These are phyloP conservation scores for Vaccinium myrtillus DNA, from an alignment of 148 eudicot species.

Conservation along the genomic window DNA sequence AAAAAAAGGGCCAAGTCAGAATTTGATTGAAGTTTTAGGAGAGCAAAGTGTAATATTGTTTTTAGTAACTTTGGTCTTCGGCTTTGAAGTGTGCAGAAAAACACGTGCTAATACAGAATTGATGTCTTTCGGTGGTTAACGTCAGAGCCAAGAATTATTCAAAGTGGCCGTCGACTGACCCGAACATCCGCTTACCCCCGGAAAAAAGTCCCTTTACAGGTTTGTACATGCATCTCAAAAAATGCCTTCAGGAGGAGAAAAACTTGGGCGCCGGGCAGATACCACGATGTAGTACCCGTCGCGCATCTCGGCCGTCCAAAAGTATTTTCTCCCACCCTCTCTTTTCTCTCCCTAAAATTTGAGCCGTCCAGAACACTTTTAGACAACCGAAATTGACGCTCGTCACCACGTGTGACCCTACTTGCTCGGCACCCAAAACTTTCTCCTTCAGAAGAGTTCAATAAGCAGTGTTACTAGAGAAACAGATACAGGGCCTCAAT, in stretches of 20 bases:
- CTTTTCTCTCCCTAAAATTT: too few relatives aligned
- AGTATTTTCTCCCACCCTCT: too few relatives aligned
- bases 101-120: neutral
- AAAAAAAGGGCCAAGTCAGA: neutral
- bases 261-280: too few relatives aligned
- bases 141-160: too few relatives aligned
- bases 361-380: too few relatives aligned
- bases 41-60: neutral
- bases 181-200: neutral
- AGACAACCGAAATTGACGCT: too few relatives aligned
- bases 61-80: neutral
- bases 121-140: too few relatives aligned
- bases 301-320: too few relatives aligned
- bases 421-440: too few relatives aligned
- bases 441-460: neutral
- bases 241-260: neutral
- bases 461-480: neutral
- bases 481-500: neutral
- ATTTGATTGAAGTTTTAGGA: neutral
- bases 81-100: neutral
- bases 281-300: too few relatives aligned
- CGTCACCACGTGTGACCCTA: too few relatives aligned
- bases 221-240: neutral
- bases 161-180: neutral
- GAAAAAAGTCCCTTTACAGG: neutral